Base-by-base conservation (phyloP, 768 basidiomycete species). In the Lentinula detonsa region DNA sequence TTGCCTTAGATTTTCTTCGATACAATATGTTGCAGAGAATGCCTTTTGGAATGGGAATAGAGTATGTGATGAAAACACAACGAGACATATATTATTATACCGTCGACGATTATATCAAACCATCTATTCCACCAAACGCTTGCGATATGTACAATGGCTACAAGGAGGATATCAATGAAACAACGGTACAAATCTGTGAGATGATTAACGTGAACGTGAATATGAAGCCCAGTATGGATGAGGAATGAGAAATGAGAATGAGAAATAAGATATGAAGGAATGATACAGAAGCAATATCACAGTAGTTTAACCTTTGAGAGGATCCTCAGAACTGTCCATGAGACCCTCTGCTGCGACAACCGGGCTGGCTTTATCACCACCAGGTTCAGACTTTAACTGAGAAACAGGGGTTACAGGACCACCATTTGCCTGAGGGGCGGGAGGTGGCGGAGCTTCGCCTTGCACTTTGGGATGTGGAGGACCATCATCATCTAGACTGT, bases 301-400 rank as follows among this genome's bases (percentile, higher is more conserved):
- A 48, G n/a, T 55, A 40, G 48, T 64, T 40, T 43, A 46, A 59
- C 62, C 67, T 67, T 75, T 78, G 65, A 77, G 60, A 8, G 85
- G 84, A 70, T 83, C 82, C 74, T 89, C 87, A 69, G 82, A 87
- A 60, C 75, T 72, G 68, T 89, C 85, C 71, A 85, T 73, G 40
- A 88, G 75, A n/a, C 85, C 86, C 67, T 90, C 88, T 34, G 74
- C 80, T 68, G 79, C 76, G n/a, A 81, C 74, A 10, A 78, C 81
- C 5, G 83, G 75, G 62, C 80, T 75, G 33, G 80, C 79, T 58
- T 74, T 78, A 63, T 88, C 86, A 33, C 84, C 85, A 55, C 75
- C 73, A 11, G 86, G 82, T 40, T 74, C 69, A 5, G 80, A 74
- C 18, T 75, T 70, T 45, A 85, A 72, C 66, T 88, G 88, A 60